phyloP scores from a whole-genome alignment of 164 flowering plant genomes.

The Berberis thunbergii region DNA sequence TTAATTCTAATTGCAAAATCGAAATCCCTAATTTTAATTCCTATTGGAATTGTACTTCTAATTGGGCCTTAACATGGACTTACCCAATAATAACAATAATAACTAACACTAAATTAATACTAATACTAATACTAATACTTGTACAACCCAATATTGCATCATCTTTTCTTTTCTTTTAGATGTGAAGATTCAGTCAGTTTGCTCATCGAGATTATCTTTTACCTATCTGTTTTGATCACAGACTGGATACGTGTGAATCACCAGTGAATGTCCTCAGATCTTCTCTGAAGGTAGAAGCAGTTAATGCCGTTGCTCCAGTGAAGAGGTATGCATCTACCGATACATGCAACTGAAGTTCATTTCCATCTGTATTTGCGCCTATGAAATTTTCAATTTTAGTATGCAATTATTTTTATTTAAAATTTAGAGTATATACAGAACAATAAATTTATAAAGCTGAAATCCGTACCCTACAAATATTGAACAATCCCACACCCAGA shows the following conservation, averaged over 20 bases:
- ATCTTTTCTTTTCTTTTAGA: neutral
- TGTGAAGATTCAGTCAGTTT: neutral
- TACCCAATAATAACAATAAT: too few relatives aligned
- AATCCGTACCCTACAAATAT: too few relatives aligned
- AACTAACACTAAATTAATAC: too few relatives aligned
- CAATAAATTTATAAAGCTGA: too few relatives aligned
- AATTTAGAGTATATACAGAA: too few relatives aligned
- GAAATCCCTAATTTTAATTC: too few relatives aligned
- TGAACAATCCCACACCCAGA: too few relatives aligned
- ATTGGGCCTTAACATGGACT: too few relatives aligned
- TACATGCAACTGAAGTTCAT: neutral
- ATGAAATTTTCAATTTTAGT: neutral
- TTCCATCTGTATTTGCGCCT: neutral
- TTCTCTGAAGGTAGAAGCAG: slow-evolving; percentile 23
- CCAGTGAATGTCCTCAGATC: slow-evolving; percentile 3
- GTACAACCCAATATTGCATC: too few relatives aligned
- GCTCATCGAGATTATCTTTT: neutral
- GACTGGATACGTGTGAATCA: slow-evolving; percentile 23
- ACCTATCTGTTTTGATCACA: slow-evolving; percentile 17
- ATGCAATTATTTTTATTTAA: neutral
- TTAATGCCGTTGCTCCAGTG: slow-evolving; percentile 28
- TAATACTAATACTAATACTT: too few relatives aligned
- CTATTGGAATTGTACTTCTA: too few relatives aligned
- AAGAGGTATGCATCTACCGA: slow-evolving; percentile 36
- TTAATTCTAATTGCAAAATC: too few relatives aligned